Evolutionary conservation across 768 basidiomycete genomes (phyloP).

Genomic region (Phlegmacium glaucopus): DNA sequence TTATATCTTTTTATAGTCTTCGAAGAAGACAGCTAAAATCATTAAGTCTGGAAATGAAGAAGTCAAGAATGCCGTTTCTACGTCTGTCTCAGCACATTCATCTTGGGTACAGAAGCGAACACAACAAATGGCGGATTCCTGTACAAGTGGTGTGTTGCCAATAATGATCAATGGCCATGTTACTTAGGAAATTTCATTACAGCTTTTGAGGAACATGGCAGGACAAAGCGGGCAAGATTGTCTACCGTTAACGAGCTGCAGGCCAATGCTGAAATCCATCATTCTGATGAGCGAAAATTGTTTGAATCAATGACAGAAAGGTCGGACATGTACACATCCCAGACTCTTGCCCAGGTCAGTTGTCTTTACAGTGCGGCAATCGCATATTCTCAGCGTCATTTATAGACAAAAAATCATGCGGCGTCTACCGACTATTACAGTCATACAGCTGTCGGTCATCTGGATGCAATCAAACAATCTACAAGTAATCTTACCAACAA

Average conservation of each 20-base stretch:
- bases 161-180: neutral
- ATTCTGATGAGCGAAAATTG: constrained; percentile 46
- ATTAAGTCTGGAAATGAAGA: constrained; percentile 40
- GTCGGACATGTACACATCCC: constrained; percentile 36
- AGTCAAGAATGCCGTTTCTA: constrained; percentile 42
- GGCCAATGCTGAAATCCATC: constrained; percentile 48
- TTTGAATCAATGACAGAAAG: constrained; percentile 48
- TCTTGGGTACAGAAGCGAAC: constrained; percentile 48
- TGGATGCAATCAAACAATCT: constrained; percentile 48
- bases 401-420: constrained; percentile 30
- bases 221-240: constrained; percentile 65
- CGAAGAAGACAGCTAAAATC: constrained; percentile 34
- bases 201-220: constrained; percentile 61
- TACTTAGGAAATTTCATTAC: constrained; percentile 1
- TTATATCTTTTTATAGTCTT: constrained; percentile 31
- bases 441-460: constrained; percentile 35
- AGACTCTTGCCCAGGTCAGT: constrained; percentile 51
- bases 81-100: constrained; percentile 49
- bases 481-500: constrained; percentile 50
- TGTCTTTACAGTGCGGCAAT: neutral
- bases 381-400: constrained; percentile 1
- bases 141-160: constrained; percentile 14
- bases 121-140: constrained; percentile 29
- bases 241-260: constrained; percentile 53
- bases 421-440: constrained; percentile 30